A percentile compares a stretch with the other conserved stretches of the same genome.
Conservation (phyloP, 495 filamentous ascomycete species). For the Antarctomyces pellizariae region DNA sequence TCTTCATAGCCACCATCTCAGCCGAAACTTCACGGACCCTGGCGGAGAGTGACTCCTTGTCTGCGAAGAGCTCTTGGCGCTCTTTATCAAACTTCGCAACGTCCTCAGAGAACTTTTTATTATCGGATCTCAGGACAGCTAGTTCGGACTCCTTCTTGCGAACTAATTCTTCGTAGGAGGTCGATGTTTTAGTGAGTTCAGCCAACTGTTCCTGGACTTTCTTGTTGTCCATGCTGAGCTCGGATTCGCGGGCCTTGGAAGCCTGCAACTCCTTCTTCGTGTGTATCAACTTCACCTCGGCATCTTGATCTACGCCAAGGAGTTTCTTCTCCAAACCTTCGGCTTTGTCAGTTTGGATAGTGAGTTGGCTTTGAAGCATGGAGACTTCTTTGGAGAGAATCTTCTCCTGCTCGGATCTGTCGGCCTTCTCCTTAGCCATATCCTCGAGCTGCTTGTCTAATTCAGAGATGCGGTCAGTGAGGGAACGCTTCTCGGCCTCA, state of each 20-base stretch:
- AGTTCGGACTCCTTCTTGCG: constrained; percentile 87
- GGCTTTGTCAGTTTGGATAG: constrained; percentile 72
- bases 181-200: constrained; percentile 76
- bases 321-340: constrained; percentile 72
- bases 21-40: constrained; percentile 70
- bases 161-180: constrained; percentile 81
- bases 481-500: constrained; percentile 60
- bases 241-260: constrained; percentile 42
- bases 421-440: constrained; percentile 37
- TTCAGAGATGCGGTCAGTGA: constrained; percentile 38
- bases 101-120: constrained; percentile 54
- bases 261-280: constrained; percentile 61
- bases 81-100: constrained; percentile 57
- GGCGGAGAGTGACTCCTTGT: constrained; percentile 58
- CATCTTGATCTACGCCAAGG: constrained; percentile 66
- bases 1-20: constrained; percentile 64
- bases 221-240: constrained; percentile 59
- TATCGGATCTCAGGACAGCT: constrained; percentile 58
- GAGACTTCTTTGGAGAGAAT: constrained; percentile 59
- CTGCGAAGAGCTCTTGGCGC: constrained; percentile 35
- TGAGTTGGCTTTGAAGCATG: constrained; percentile 78
- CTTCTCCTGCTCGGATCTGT: constrained; percentile 48
- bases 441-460: constrained; percentile 44
- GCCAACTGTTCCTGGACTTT: constrained; percentile 68
- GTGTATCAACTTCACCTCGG: constrained; percentile 67